Evolutionary conservation across 371 early-diverging fungal species (phyloP), one percentile per base, ranked within the genome.

Genomic region (Zychaea mexicana): DNA sequence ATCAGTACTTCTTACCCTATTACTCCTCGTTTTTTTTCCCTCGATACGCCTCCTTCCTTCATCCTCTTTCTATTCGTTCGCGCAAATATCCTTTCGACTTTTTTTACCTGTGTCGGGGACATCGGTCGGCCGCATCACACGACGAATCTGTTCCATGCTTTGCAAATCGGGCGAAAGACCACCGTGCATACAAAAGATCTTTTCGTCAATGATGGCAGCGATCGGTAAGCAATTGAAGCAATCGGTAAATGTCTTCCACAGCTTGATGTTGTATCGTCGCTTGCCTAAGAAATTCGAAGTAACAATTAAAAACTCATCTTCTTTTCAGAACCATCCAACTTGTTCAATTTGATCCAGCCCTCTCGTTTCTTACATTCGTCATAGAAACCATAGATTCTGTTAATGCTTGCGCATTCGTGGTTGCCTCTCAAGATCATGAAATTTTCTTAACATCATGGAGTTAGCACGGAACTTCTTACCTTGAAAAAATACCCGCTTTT

Each of bases 331-430:
- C 56, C 7, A 19, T 31, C 21, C n/a, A n/a, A n/a, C n/a, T n/a
- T n/a, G n/a, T n/a, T n/a, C n/a, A n/a, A n/a, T n/a, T n/a, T n/a
- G 60, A 17, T 12, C 15, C 2, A 32, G 12, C 30, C 26, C 19
- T 31, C 24, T 31, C 10, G 2, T 17, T 32, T 68, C 83, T 78
- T 88, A 88, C 98, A 98, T 85, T 98, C 99, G 72, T 98, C 98
- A 69, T 96, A 98, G 76, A 99, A 99, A 15, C 99, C 99, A 71
- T 99, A 99, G 65, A 98, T 96, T 66, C 93, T 85, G 75, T 96
- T 98, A 32, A 96, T 92, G 64, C 88, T 90, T n/a, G 95, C 94
- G 69, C 91, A 94, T 79, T 98, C 98, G 78, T 98, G 98, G 83
- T 98, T 98, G 17, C 98, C 98, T 52, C 98, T 85, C 66, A 98